Conservation (phyloP, 495 filamentous ascomycete genomes). For the Lepidopterella palustris region DNA sequence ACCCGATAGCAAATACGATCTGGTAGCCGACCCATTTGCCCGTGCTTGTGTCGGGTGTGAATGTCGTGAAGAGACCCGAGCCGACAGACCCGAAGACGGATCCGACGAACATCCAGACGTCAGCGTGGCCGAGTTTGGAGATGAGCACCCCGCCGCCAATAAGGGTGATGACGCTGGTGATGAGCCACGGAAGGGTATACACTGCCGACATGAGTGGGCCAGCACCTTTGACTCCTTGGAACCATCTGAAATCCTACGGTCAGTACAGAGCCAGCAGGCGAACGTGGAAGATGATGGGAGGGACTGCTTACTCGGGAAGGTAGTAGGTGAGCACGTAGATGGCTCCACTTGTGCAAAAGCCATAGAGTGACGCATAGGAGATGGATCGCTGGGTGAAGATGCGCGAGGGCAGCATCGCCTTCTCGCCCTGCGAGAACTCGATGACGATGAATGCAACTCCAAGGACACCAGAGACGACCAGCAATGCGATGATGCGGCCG, state of each 20-base stretch:
- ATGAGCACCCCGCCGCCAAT: constrained; percentile 48
- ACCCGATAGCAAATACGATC: constrained; percentile 48
- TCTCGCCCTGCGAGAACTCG: constrained; percentile 61
- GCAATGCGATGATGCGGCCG: constrained; percentile 60
- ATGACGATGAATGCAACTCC: constrained; percentile 53
- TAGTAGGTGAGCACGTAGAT: constrained; percentile 53
- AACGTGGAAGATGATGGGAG: not conserved
- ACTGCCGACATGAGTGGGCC: constrained; percentile 46
- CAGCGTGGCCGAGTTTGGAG: constrained; percentile 47
- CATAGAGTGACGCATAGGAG: constrained; percentile 47
- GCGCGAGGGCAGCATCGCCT: constrained; percentile 67
- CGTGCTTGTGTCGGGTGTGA: constrained; percentile 33
- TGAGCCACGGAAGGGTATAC: constrained; percentile 52
- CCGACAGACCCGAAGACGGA: constrained; percentile 45
- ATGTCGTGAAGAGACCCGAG: constrained; percentile 44
- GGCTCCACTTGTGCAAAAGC: constrained; percentile 50
- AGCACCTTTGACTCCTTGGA: constrained; percentile 51
- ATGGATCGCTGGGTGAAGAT: constrained; percentile 68
- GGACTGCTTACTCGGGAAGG: constrained; percentile 52
- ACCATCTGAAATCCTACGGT: constrained; percentile 44
- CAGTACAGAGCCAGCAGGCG: too few relatives aligned
- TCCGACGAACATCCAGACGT: constrained; percentile 49
- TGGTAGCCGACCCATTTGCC: constrained; percentile 48
- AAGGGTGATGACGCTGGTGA: constrained; percentile 18
- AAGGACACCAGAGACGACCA: constrained; percentile 63